Evolutionary conservation across 306 rosid species (phyloP), one percentile per base, ranked within the genome.

Genomic region (Rosa multiflora): DNA sequence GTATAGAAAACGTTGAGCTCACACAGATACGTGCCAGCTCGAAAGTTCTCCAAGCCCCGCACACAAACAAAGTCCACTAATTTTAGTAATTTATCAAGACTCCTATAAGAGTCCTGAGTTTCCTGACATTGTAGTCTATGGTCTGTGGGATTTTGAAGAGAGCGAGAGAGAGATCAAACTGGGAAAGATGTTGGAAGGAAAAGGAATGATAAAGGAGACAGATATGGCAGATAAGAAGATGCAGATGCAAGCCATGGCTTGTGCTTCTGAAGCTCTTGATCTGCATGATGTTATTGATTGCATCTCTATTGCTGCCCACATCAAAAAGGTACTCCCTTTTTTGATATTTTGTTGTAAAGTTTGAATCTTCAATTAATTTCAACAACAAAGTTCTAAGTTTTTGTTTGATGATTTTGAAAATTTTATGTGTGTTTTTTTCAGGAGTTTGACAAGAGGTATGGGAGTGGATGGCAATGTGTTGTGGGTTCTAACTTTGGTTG

Each of bases 401-500:
- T 37, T 37, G 5, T 20, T 73, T 73, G 20, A 71, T 71, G 49
- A 39, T 72, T 23, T 29, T 29, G 32, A 29, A 29, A 29, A 29
- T 29, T 29, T 29, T 29, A 29, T 29, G 32, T 78, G 55, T 20
- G 49, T 63, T 23, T 5, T 75, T 8, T 77, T 64, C 80, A 94
- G 98, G 94, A 83, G 61, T 94, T 94, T 84, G 97, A 92, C 76
- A 79, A 80, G 75, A 80, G 46, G 80, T 83, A 94, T 78, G 96
- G 94, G 58, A 81, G 75, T 81, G 94, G 98, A 21, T 94, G 98
- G 97, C 97, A 90, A 78, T 94, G 94, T 77, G 97, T 90, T 75
- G 93, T 92, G 75, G 97, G 96, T 78, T 86, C 93, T 51, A 90
- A 84, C 76, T 92, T 94, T 67, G 96, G 98, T 48, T 79, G 96